phyloP scores from a whole-genome alignment of 1,284 basidiomycete genomes.

The Sporisorium reilianum region DNA sequence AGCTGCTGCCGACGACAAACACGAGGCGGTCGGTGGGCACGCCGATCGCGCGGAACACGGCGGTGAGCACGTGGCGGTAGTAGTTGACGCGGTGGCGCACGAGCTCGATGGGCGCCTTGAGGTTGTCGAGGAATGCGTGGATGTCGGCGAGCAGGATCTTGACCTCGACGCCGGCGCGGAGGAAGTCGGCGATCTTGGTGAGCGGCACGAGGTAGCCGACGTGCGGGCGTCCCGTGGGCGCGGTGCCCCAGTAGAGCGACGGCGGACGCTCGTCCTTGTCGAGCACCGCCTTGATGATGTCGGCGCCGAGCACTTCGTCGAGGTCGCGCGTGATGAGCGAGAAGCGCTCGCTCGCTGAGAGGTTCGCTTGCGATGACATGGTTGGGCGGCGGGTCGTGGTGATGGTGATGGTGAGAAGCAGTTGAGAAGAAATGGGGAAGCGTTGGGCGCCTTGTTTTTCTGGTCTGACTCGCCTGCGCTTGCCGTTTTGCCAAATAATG shows the following conservation, averaged over 20 bases:
- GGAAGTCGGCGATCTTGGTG: constrained; percentile 95
- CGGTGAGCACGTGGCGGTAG: constrained; percentile 84
- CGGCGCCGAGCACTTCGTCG: constrained; percentile 88
- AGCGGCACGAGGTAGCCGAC: constrained; percentile 97
- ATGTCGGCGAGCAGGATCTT: constrained; percentile 92
- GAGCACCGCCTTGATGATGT: constrained; percentile 84
- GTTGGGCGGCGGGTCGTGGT: not conserved
- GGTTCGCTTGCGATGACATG: constrained; percentile 42
- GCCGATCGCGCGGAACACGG: constrained; percentile 88
- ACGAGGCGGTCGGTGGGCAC: constrained; percentile 80
- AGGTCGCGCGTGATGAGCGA: constrained; percentile 87
- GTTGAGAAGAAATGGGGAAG: constrained; percentile 4
- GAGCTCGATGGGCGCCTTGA: constrained; percentile 96
- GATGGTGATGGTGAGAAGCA: constrained; percentile 4
- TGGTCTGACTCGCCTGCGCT: constrained; percentile 21
- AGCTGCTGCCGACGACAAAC: constrained; percentile 89
- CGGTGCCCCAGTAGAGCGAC: constrained; percentile 77
- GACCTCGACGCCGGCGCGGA: constrained; percentile 90
- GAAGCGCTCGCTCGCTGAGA: constrained; percentile 77
- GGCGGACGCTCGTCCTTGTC: constrained; percentile 73
- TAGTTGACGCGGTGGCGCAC: constrained; percentile 89
- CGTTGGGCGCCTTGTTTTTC: constrained; percentile 2
- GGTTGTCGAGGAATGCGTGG: constrained; percentile 97
- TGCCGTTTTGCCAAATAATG: constrained; percentile 7
- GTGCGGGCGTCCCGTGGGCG: constrained; percentile 91